Conservation (phyloP, 2,329 filamentous ascomycete genomes). For the Colletotrichum euphorbiae region DNA sequence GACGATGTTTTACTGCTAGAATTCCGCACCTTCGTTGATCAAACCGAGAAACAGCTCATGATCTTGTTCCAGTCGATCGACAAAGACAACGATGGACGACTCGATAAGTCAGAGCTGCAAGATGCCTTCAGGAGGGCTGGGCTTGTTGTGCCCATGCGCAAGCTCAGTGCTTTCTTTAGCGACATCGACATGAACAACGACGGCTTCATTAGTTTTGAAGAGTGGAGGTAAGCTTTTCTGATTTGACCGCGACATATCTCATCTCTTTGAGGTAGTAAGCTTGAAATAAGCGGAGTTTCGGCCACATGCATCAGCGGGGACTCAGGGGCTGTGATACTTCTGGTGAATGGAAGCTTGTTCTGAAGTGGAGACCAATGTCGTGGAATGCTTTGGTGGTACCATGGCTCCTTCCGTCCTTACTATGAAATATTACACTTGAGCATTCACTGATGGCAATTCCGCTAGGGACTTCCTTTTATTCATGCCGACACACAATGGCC, state of each 20-base stretch:
- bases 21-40: constrained; percentile 88
- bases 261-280: not conserved
- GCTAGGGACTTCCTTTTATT: constrained; percentile 91
- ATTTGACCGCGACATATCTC: not conserved
- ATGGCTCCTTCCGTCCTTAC: not conserved
- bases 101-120: constrained; percentile 88
- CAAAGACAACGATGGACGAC: constrained; percentile 82
- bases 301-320: constrained; percentile 14
- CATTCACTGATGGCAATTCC: constrained; percentile 18
- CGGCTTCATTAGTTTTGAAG: constrained; percentile 87
- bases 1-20: constrained; percentile 64
- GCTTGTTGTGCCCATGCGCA: constrained; percentile 79
- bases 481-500: constrained; percentile 73
- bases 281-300: not conserved
- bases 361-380: not conserved
- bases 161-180: constrained; percentile 86
- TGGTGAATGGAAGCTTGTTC: constrained; percentile 12
- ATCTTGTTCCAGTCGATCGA: constrained; percentile 89
- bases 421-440: not conserved
- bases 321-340: constrained; percentile 15
- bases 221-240: constrained; percentile 83
- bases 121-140: constrained; percentile 83
- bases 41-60: constrained; percentile 86
- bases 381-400: not conserved
- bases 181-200: constrained; percentile 93